Evolutionary conservation across 2,329 filamentous ascomycete species (phyloP).

Genomic region (Rhytidhysteron rufulum): DNA sequence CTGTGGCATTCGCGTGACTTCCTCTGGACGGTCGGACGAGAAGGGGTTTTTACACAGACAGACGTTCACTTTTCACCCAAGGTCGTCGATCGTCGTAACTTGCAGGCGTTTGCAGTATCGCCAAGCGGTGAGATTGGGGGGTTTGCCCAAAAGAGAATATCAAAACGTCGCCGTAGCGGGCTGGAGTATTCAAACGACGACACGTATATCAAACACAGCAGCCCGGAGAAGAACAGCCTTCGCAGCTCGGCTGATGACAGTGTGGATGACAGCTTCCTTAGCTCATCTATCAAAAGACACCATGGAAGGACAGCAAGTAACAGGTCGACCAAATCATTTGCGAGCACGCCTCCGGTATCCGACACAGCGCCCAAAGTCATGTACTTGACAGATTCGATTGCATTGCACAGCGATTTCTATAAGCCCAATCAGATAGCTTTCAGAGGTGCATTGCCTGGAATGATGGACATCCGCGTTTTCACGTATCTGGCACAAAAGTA

Average conservation of each 20-base stretch:
- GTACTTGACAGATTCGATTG: slow-evolving; percentile 49
- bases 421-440: slow-evolving; percentile 46
- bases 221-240: slow-evolving; percentile 45
- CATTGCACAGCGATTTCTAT: slow-evolving; percentile 36
- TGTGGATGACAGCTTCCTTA: slow-evolving; percentile 54
- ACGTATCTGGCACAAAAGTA: slow-evolving; percentile 44
- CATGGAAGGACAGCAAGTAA: slow-evolving; percentile 45
- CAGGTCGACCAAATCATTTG: slow-evolving; percentile 50
- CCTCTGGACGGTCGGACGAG: slow-evolving; percentile 61
- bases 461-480: slow-evolving; percentile 33
- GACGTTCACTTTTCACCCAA: slow-evolving; percentile 59
- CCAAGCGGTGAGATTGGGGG: slow-evolving; percentile 55
- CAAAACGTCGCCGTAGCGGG: slow-evolving; percentile 38
- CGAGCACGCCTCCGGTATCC: slow-evolving; percentile 50
- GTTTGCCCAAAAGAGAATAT: slow-evolving; percentile 51
- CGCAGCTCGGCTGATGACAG: slow-evolving; percentile 56
- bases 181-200: slow-evolving; percentile 37
- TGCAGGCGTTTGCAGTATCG: slow-evolving; percentile 56
- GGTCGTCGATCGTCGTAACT: slow-evolving; percentile 54
- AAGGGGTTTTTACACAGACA: slow-evolving; percentile 60
- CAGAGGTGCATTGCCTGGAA: slow-evolving; percentile 47
- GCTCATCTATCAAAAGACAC: slow-evolving; percentile 44
- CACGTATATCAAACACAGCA: slow-evolving; percentile 40
- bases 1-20: slow-evolving; percentile 62
- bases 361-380: slow-evolving; percentile 46